These are phyloP conservation scores for Zarea fungicola DNA, from an alignment of 2,329 filamentous ascomycete genomes.

Conservation along the genomic window DNA sequence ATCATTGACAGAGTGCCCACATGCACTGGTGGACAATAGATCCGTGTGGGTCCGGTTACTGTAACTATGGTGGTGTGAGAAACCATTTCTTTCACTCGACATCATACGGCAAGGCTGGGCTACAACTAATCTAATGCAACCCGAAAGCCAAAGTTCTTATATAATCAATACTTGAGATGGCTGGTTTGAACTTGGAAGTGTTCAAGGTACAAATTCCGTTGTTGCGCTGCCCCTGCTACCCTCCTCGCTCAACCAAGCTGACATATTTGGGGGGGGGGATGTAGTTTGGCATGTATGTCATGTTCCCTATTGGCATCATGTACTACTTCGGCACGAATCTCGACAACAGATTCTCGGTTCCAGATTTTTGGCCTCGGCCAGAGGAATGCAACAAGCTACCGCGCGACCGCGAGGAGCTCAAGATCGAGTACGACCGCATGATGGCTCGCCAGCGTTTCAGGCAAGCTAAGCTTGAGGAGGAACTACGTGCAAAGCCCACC, in stretches of 20 bases:
- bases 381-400: constrained; percentile 73
- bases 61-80: constrained; percentile 1
- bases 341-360: constrained; percentile 81
- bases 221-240: not conserved
- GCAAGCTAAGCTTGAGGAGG: constrained; percentile 48
- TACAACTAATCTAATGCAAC: too few species aligned
- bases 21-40: too few species aligned
- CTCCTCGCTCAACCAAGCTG: not conserved
- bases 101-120: not conserved
- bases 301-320: constrained; percentile 99
- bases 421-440: constrained; percentile 70
- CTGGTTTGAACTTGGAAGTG: constrained; percentile 84
- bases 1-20: too few species aligned
- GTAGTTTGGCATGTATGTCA: constrained; percentile 96
- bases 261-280: constrained; percentile 3
- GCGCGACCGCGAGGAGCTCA: constrained; percentile 75
- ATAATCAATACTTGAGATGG: constrained; percentile 45
- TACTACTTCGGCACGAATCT: constrained; percentile 99
- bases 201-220: constrained; percentile 65
- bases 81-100: not conserved
- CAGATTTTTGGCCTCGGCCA: constrained; percentile 87
- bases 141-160: not conserved
- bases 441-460: constrained; percentile 64
- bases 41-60: constrained; percentile 4
- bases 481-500: constrained; percentile 14